Evolutionary conservation across 257 asterid genomes (phyloP).

Genomic region (Nemophila menziesii): DNA sequence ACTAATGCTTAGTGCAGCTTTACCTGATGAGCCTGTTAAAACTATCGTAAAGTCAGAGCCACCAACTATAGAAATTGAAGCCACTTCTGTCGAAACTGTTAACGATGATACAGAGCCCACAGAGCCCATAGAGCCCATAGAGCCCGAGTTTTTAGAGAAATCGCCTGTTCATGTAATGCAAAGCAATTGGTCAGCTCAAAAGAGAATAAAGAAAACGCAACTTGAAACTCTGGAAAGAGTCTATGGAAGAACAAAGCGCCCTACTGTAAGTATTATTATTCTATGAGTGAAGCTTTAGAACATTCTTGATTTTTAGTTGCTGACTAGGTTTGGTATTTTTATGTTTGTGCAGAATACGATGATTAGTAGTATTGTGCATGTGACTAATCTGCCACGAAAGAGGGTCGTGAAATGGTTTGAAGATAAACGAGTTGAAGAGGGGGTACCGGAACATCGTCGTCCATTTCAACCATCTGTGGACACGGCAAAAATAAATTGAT

Average conservation of each 20-base stretch:
- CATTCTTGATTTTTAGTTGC: neutral
- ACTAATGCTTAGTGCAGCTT: slow-evolving; percentile 65
- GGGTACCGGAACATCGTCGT: slow-evolving; percentile 45
- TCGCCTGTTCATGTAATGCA: slow-evolving; percentile 76
- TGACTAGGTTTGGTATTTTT: no score
- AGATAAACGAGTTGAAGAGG: slow-evolving; percentile 76
- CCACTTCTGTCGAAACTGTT: slow-evolving; percentile 23
- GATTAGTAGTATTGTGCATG: slow-evolving; percentile 80
- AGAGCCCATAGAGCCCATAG: no score
- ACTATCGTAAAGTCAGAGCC: slow-evolving; percentile 29
- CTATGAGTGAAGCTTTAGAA: neutral
- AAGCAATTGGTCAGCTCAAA: slow-evolving; percentile 62
- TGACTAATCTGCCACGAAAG: slow-evolving; percentile 73
- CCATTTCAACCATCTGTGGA: slow-evolving; percentile 41
- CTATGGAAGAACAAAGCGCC: slow-evolving; percentile 71
- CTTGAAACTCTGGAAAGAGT: slow-evolving; percentile 76
- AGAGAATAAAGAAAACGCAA: slow-evolving; percentile 81
- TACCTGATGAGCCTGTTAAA: slow-evolving; percentile 66
- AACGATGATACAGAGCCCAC: slow-evolving; percentile 14
- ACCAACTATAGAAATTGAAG: slow-evolving; percentile 22
- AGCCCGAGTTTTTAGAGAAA: slow-evolving; percentile 32
- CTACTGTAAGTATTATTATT: slow-evolving; percentile 54
- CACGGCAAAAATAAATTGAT: slow-evolving; percentile 4
- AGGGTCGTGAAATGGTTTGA: slow-evolving; percentile 89
- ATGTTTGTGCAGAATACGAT: slow-evolving; percentile 68